Percentiles rank a stretch among this genome's conserved stretches.
phyloP scores from a whole-genome alignment of 192 early-diverging fungal genomes.

The Backusella australiensis region DNA sequence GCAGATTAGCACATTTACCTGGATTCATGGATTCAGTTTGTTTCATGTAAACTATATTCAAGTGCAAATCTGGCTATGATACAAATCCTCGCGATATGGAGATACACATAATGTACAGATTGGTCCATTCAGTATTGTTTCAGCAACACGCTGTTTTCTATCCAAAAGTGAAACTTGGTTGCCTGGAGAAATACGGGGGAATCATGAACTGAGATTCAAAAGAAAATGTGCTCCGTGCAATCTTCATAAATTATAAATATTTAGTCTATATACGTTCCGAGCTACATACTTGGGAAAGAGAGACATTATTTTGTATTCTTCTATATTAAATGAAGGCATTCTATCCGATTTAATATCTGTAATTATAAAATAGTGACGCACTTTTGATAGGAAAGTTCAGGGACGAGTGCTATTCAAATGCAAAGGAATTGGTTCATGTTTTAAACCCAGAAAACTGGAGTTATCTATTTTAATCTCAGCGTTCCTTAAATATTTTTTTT shows the following conservation, averaged over 20 bases:
- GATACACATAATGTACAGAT: too few species aligned
- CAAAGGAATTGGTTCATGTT: neutral
- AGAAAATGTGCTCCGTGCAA: neutral
- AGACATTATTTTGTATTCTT: neutral
- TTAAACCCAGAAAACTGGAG: neutral
- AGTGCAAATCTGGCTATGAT: too few species aligned
- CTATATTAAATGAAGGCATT: neutral
- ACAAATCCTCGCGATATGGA: too few species aligned
- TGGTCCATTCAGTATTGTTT: too few species aligned
- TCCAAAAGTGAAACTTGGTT: neutral
- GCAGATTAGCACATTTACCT: too few species aligned
- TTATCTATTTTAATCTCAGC: neutral
- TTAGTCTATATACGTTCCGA: neutral
- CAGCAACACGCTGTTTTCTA: slow-evolving; percentile 26
- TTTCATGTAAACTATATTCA: too few species aligned
- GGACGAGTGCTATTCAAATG: neutral
- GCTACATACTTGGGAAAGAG: neutral
- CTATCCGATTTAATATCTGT: neutral
- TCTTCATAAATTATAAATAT: neutral
- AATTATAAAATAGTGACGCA: neutral
- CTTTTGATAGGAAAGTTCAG: neutral
- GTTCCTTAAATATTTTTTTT: neutral
- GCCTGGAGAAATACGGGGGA: neutral
- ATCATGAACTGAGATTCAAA: neutral
- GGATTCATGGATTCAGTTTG: too few species aligned